These are phyloP conservation scores for Talaromyces adpressus DNA, from an alignment of 495 filamentous ascomycete species.

Conservation along the genomic window DNA sequence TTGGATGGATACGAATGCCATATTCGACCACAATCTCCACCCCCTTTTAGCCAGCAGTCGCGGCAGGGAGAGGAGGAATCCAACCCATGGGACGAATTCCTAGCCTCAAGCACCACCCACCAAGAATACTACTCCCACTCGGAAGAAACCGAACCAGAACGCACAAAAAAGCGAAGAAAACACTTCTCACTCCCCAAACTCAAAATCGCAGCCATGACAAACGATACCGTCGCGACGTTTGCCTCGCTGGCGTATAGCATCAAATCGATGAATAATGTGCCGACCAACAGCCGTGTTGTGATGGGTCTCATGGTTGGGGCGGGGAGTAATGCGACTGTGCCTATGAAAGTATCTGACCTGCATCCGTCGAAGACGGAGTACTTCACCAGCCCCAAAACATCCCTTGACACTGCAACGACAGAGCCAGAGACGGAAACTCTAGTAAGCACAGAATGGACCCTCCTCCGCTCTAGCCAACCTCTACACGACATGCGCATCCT, in stretches of 20 bases:
- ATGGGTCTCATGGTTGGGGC: slow-evolving; percentile 74
- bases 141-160: slow-evolving; percentile 13
- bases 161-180: slow-evolving; percentile 21
- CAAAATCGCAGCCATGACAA: slow-evolving; percentile 62
- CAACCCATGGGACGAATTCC: neutral
- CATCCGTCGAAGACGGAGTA: slow-evolving; percentile 46
- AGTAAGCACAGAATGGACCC: slow-evolving; percentile 76
- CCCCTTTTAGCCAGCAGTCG: too few species aligned
- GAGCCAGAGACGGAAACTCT: slow-evolving; percentile 42
- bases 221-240: slow-evolving; percentile 69
- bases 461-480: slow-evolving; percentile 55
- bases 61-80: slow-evolving; percentile 10
- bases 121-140: slow-evolving; percentile 9
- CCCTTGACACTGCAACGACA: neutral
- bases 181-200: slow-evolving; percentile 49
- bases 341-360: slow-evolving; percentile 53
- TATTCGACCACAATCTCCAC: slow-evolving; percentile 18
- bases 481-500: slow-evolving; percentile 49
- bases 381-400: slow-evolving; percentile 17
- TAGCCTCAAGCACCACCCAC: neutral
- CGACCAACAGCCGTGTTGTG: slow-evolving; percentile 59
- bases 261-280: slow-evolving; percentile 28
- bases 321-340: slow-evolving; percentile 69
- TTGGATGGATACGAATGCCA: slow-evolving; percentile 55
- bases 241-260: slow-evolving; percentile 61